Evolutionary conservation across 2,329 filamentous ascomycete species (phyloP).

Genomic region (Trichoderma atrobrunneum): DNA sequence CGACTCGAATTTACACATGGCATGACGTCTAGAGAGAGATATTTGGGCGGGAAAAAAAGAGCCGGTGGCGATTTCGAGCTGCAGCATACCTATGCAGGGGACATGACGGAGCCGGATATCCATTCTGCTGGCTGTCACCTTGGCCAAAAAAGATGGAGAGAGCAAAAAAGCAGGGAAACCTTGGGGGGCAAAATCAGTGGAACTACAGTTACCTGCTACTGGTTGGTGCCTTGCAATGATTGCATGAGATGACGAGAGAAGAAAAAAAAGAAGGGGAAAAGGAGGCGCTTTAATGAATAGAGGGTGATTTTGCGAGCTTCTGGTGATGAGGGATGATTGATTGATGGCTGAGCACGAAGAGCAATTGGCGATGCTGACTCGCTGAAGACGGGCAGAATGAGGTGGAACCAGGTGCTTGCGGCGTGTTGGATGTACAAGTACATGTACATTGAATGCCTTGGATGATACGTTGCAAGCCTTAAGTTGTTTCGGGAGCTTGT

Average conservation of each 20-base stretch:
- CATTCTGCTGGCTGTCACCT: background rate
- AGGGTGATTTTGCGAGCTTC: background rate
- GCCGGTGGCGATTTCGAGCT: background rate
- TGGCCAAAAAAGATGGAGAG: background rate
- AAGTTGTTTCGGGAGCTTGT: background rate
- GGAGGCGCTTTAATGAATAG: background rate
- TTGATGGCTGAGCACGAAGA: background rate
- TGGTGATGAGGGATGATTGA: background rate
- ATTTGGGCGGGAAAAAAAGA: background rate
- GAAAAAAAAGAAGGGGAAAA: too few relatives aligned
- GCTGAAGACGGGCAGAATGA: background rate
- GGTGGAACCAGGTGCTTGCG: background rate
- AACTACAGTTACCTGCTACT: background rate
- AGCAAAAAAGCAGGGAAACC: background rate
- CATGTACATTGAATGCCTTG: background rate
- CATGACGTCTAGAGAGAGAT: background rate
- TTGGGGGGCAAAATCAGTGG: background rate
- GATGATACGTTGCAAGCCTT: background rate
- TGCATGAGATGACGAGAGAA: background rate
- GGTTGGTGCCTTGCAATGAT: background rate
- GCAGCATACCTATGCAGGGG: background rate
- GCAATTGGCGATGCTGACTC: slow-evolving; percentile 13
- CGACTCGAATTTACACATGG: background rate
- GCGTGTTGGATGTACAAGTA: background rate
- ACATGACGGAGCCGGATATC: background rate